Percentiles rank a stretch among this genome's conserved stretches.
These are phyloP conservation scores for Zygosaccharomyces kombuchaensis DNA, from an alignment of 805 yeast genomes.

Conservation along the genomic window DNA sequence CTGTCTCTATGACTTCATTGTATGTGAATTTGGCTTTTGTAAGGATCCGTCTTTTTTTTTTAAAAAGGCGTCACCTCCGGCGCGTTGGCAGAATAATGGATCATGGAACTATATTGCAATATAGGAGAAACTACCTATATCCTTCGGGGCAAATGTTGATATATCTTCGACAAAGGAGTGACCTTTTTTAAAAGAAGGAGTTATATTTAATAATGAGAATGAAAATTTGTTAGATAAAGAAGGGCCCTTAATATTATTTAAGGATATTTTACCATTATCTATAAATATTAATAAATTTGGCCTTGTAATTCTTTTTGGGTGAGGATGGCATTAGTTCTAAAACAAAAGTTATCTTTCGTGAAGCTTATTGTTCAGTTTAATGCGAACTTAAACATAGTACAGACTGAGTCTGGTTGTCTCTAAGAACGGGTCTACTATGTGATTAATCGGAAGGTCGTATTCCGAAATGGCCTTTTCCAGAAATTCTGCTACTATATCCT, in stretches of 20 bases:
- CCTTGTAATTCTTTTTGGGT: no score
- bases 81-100: neutral
- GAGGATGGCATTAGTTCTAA: no score
- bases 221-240: no score
- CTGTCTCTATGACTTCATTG: neutral
- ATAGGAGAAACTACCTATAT: neutral
- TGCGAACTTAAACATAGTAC: conserved; percentile 15
- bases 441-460: conserved; percentile 17
- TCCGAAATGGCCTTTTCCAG: conserved; percentile 27
- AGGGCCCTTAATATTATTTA: no score
- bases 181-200: no score
- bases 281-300: no score
- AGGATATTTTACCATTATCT: no score
- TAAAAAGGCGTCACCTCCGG: neutral
- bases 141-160: neutral
- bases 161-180: no score
- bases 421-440: conserved; percentile 17
- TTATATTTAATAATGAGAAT: no score
- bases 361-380: no score
- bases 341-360: no score
- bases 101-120: neutral
- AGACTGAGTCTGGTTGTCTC: conserved; percentile 24
- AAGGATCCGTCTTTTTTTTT: neutral
- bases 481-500: conserved; percentile 28
- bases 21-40: neutral